phyloP scores from a whole-genome alignment of 768 basidiomycete genomes.

The Dacryopinax primogenitus region DNA sequence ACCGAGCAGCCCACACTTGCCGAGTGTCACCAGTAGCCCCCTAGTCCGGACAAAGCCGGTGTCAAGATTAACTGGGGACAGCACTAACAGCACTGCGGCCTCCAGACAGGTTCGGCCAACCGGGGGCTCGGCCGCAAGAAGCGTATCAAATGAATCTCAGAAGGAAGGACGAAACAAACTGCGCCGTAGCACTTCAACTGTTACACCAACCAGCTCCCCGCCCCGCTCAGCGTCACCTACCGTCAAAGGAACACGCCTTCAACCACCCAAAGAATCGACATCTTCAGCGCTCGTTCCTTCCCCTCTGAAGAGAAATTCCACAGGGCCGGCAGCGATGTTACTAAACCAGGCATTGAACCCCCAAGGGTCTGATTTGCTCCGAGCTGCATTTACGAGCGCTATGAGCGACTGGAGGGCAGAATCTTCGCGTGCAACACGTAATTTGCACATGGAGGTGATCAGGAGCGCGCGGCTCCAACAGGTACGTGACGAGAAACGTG shows the following conservation, averaged over 20 bases:
- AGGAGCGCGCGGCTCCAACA: not conserved
- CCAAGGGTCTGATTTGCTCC: not conserved
- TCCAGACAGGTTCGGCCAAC: not conserved
- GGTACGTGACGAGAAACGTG: not conserved
- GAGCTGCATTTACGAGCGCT: not conserved
- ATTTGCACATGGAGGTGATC: conserved; percentile 3
- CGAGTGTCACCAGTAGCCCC: not conserved
- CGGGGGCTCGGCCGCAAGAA: not conserved
- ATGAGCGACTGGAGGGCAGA: conserved; percentile 2
- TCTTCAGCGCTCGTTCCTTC: not conserved
- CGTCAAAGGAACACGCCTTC: not conserved
- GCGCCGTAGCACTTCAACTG: not conserved
- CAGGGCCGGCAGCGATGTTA: not conserved
- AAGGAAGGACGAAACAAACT: not conserved
- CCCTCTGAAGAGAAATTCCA: not conserved
- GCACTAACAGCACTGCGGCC: not conserved
- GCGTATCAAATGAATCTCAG: not conserved
- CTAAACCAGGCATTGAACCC: not conserved
- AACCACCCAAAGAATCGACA: not conserved
- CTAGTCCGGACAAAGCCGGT: not conserved
- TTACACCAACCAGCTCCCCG: not conserved
- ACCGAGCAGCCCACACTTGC: conserved; percentile 3
- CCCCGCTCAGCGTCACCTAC: not conserved
- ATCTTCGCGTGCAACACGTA: not conserved
- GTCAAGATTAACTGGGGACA: not conserved